These are phyloP conservation scores for Salix purpurea DNA, from an alignment of 345 rosid species.

Conservation along the genomic window DNA sequence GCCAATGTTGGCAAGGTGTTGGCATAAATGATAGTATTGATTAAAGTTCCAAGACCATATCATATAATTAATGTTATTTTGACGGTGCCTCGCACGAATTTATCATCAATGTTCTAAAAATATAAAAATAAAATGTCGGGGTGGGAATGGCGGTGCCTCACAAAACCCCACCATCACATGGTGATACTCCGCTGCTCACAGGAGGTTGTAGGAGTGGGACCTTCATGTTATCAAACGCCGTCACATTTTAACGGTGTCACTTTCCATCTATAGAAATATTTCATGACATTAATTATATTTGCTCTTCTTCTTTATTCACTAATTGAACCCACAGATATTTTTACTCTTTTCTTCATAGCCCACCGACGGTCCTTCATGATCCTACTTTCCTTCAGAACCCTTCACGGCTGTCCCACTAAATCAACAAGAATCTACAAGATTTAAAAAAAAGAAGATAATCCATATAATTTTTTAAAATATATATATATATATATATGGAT, in stretches of 20 bases:
- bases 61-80: no score
- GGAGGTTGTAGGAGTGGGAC: background rate
- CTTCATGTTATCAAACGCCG: background rate
- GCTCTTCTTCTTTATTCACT: no score
- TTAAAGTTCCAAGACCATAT: no score
- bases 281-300: background rate
- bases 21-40: no score
- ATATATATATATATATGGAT: no score
- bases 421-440: background rate
- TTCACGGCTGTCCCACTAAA: background rate
- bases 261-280: background rate
- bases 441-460: no score
- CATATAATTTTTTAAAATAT: no score
- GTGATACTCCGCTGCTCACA: background rate
- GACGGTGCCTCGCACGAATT: no score
- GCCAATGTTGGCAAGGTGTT: no score
- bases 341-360: background rate
- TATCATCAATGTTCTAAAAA: no score
- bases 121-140: no score
- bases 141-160: background rate
- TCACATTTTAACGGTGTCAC: background rate
- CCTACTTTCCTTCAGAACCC: background rate
- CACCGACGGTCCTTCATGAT: background rate
- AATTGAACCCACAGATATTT: background rate
- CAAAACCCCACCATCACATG: background rate